Evolutionary conservation across 225 moss, liverwort and hornwort genomes (phyloP).

Genomic region (Bryoerythrophyllum caledonicum): DNA sequence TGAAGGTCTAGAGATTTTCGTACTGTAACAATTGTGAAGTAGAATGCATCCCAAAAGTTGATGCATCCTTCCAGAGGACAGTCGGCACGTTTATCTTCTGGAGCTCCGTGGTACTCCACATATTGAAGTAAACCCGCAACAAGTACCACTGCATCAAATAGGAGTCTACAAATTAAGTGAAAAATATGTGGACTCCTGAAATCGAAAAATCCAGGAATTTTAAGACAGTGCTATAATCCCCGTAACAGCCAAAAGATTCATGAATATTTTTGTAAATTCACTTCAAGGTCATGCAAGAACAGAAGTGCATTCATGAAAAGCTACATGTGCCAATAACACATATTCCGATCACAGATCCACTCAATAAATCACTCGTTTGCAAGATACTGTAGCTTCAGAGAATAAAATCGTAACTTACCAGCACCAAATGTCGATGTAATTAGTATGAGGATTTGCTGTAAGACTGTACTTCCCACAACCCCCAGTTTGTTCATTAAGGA

Average conservation of each 20-base stretch:
- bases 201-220: not conserved
- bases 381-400: constrained; percentile 7
- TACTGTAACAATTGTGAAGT: constrained; percentile 83
- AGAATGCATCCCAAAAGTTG: constrained; percentile 87
- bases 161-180: not conserved
- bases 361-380: not conserved
- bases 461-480: constrained; percentile 67
- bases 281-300: constrained; percentile 13
- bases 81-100: constrained; percentile 33
- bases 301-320: constrained; percentile 1
- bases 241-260: constrained; percentile 1
- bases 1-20: constrained; percentile 11
- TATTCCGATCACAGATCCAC: not conserved
- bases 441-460: constrained; percentile 70
- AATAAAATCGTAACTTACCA: constrained; percentile 38
- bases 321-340: constrained; percentile 1
- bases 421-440: constrained; percentile 63
- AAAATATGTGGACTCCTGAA: not conserved
- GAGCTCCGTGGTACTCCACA: constrained; percentile 76
- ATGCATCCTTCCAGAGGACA: constrained; percentile 77
- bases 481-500: constrained; percentile 57
- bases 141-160: constrained; percentile 68
- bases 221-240: not conserved
- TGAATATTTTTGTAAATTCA: not conserved
- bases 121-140: constrained; percentile 83